Evolutionary conservation across 2,329 filamentous ascomycete species (phyloP), one percentile per base, ranked within the genome.

Genomic region (Colletotrichum cereale): DNA sequence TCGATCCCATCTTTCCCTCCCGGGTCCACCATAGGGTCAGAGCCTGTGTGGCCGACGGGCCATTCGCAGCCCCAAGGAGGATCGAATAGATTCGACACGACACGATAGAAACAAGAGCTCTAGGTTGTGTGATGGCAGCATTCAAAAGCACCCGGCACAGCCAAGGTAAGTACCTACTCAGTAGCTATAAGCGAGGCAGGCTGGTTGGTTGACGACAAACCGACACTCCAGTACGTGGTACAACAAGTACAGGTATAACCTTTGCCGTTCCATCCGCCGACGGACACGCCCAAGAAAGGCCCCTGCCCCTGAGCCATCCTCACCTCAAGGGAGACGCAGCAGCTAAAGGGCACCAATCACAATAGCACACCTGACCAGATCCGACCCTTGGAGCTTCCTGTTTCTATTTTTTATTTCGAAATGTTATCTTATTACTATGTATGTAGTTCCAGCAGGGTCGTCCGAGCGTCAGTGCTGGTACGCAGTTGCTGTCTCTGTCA

Each of bases 1-100:
- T 34, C 66, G 40, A 73, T 64, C 47, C 61, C 71, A 72, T 72
- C 61, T 62, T 63, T 42, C 44, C 57, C 18, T 47, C 57, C 21
- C 18, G 40, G 57, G 21, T 44, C 57, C 57, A 61, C 57, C 31
- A 16, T 31, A 62, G 58, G 58, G 58, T 50, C 58, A 26, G 31
- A 62, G 58, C 14, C 42, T 38, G 31, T 38, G 52, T 56, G 52
- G 31, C 29, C n/a, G 42, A 48, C 29, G 16, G 18, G 40, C 38
- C 29, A 29, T 26, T 29, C 31, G 16, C 38, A 6, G 42, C 21
- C 8, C 24, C 21, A 5, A 8, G 26, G 18, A 26, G 26, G 38
- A 44, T 16, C 38, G 34, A 40, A 44, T n/a, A 29, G 24, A 31
- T 31, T 26, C 3, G 48, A 52, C 26, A 52, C n/a, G 14, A 29